A percentile compares a stretch with the other conserved stretches of the same genome.
Conservation (phyloP, 768 basidiomycete genomes). For the Rhodotorula sphaerocarpa region DNA sequence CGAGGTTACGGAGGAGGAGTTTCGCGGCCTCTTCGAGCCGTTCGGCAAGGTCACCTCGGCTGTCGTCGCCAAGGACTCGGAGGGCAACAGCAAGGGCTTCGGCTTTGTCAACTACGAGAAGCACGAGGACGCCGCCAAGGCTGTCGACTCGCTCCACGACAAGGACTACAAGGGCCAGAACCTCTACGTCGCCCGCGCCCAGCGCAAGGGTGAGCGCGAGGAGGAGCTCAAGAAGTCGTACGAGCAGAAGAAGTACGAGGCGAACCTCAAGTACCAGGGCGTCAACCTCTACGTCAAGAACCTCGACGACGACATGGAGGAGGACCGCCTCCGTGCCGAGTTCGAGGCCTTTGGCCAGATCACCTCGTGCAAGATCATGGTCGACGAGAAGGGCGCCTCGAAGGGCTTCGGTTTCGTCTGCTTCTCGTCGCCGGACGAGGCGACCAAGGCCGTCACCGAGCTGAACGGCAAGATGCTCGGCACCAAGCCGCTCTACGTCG, state of each 20-base stretch:
- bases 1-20: slow-evolving; percentile 75
- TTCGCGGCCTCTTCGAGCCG: slow-evolving; percentile 65
- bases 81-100: slow-evolving; percentile 90
- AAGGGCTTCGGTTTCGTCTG: slow-evolving; percentile 99
- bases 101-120: slow-evolving; percentile 94
- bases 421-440: slow-evolving; percentile 96
- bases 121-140: slow-evolving; percentile 84
- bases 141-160: slow-evolving; percentile 84
- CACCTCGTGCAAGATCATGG: slow-evolving; percentile 99
- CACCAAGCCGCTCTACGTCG: slow-evolving; percentile 95
- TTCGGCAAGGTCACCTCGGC: slow-evolving; percentile 85
- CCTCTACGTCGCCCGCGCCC: slow-evolving; percentile 89
- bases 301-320: slow-evolving; percentile 93
- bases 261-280: slow-evolving; percentile 93
- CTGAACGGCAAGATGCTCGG: slow-evolving; percentile 99
- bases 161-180: slow-evolving; percentile 73
- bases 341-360: slow-evolving; percentile 95
- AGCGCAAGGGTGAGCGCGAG: slow-evolving; percentile 97
- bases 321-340: slow-evolving; percentile 90
- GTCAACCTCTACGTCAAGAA: slow-evolving; percentile 99
- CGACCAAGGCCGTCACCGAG: slow-evolving; percentile 97
- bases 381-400: slow-evolving; percentile 83
- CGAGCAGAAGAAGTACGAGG: slow-evolving; percentile 94
- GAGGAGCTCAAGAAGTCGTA: slow-evolving; percentile 88
- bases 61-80: slow-evolving; percentile 64